Evolutionary conservation across 352 stramenopile genomes (phyloP), one percentile per base, ranked within the genome.

Genomic region (Phytophthora macrochlamydospora): DNA sequence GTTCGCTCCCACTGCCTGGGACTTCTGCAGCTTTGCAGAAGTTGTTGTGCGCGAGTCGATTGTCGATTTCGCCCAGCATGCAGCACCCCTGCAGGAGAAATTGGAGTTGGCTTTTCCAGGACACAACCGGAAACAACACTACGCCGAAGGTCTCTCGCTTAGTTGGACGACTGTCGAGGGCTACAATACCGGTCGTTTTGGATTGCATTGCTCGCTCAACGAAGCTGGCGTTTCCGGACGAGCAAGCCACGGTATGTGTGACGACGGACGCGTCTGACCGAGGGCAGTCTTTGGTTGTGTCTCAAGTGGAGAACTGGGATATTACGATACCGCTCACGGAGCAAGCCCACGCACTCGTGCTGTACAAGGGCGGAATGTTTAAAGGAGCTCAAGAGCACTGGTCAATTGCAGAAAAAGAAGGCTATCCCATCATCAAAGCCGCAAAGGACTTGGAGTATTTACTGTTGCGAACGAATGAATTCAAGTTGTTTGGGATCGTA

Each of bases 401-500:
- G 70, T 42, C 46, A 9, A 56, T 78, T 1, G 64, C 69, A 2
- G 56, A 67, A 28, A 73, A 71, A n/a, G 59, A 71, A 24, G 55
- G 51, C 1, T 67, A 57, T 51, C 59, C 59, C 0, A 70, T 70
- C n/a, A 53, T 71, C 33, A 45, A 35, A 28, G 67, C 51, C 2
- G 59, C 46, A 5, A n/a, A 49, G 1, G 60, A 72, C 12, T 38
- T 64, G 3, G 7, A 68, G 12, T 53, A 63, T 12, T 8, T 74
- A 9, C 38, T 78, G 4, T 33, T 69, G 3, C 55, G 48, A 2
- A 29, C 44, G 3, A 44, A 67, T 2, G 56, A 45, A 30, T 76
- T 75, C 38, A 43, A 44, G 1, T 24, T 80, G 0, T 76, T 30
- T 75, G 60, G 7, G 68, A 77, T 18, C 68, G 72, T 30, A 50